Evolutionary conservation across 78 protist species (phyloP).

Genomic region (Dictyostelium capitatum): DNA sequence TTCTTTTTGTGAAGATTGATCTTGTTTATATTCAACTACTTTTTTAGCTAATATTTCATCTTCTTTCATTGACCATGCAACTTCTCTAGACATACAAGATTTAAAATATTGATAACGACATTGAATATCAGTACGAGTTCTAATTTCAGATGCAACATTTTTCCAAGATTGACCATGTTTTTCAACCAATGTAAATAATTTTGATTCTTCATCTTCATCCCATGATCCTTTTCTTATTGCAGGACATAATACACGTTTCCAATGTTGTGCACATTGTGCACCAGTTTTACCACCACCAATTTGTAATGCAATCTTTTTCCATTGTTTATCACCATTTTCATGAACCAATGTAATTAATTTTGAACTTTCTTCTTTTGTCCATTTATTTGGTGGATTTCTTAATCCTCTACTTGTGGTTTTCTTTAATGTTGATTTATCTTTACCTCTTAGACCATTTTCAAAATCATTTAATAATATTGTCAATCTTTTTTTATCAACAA

Average conservation of each 20-base stretch:
- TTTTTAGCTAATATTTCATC: constrained; percentile 58
- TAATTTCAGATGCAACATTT: constrained; percentile 63
- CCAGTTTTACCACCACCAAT: constrained; percentile 78
- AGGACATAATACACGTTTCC: constrained; percentile 72
- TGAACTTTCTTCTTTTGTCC: constrained; percentile 70
- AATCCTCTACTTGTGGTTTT: constrained; percentile 59
- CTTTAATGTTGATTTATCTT: constrained; percentile 41
- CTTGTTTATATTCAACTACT: constrained; percentile 37
- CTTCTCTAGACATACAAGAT: constrained; percentile 70
- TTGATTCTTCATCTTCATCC: constrained; percentile 71
- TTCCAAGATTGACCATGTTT: constrained; percentile 78
- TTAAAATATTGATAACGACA: constrained; percentile 79
- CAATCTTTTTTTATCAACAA: constrained; percentile 34
- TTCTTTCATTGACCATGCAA: constrained; percentile 50
- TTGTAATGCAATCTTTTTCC: constrained; percentile 78
- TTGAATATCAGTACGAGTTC: constrained; percentile 76
- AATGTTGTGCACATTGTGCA: constrained; percentile 81
- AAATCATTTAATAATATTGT: constrained; percentile 7
- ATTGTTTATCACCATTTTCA: constrained; percentile 79
- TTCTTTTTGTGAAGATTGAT: constrained; percentile 7
- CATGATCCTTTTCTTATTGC: constrained; percentile 71
- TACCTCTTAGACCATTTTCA: constrained; percentile 45
- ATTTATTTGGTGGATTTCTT: constrained; percentile 78
- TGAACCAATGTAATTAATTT: constrained; percentile 62
- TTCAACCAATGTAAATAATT: constrained; percentile 53